Evolutionary conservation across 2,329 filamentous ascomycete species (phyloP).

Genomic region (Botryosphaeria dothidea): DNA sequence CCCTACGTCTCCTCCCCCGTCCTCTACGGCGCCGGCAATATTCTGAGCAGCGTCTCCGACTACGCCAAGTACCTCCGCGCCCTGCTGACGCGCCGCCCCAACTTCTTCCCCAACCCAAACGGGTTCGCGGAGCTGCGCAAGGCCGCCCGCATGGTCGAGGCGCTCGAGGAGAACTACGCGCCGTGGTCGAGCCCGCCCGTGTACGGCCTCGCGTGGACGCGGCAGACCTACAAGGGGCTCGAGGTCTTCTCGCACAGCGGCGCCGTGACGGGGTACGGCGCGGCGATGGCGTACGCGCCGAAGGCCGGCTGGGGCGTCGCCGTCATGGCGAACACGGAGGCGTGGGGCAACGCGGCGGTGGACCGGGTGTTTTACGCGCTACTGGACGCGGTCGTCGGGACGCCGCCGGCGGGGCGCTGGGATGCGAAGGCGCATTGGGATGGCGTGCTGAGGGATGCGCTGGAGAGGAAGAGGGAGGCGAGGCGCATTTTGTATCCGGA

Average conservation of each 20-base stretch:
- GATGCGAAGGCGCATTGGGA: not conserved
- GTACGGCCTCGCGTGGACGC: conserved; percentile 11
- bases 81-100: conserved; percentile 22
- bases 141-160: not conserved
- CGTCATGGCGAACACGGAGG: conserved; percentile 16
- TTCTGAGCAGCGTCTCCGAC: conserved; percentile 27
- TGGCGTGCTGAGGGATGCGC: not conserved
- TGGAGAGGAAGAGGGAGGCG: not conserved
- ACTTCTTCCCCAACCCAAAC: not conserved
- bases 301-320: not conserved
- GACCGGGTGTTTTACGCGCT: not conserved
- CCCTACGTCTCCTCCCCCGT: conserved; percentile 23
- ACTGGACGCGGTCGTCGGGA: not conserved
- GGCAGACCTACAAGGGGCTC: not conserved
- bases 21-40: conserved; percentile 28
- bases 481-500: not conserved
- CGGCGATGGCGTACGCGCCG: not conserved
- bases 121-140: conserved; percentile 12
- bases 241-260: not conserved
- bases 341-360: not conserved
- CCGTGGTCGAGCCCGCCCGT: not conserved
- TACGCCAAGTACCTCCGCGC: conserved; percentile 30
- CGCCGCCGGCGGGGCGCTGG: not conserved
- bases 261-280: conserved; percentile 11
- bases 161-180: not conserved